Percentiles rank a stretch among this genome's conserved stretches.
Evolutionary conservation across 768 basidiomycete species (phyloP).

Genomic region (Tricholoma terreum): DNA sequence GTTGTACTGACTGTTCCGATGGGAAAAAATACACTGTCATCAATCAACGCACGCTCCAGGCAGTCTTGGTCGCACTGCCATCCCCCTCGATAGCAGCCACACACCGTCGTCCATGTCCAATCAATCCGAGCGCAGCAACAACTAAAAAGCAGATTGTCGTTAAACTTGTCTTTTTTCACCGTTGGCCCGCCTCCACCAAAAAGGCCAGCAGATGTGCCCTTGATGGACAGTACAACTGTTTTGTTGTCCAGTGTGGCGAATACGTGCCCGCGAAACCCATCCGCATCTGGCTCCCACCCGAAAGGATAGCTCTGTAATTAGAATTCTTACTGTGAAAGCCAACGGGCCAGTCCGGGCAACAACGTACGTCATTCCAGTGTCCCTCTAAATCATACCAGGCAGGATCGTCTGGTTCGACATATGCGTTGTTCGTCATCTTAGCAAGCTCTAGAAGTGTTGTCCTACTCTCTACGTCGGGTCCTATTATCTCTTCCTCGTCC

Average conservation of each 20-base stretch:
- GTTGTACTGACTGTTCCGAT: constrained; percentile 70
- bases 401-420: constrained; percentile 56
- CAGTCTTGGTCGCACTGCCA: constrained; percentile 83
- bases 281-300: constrained; percentile 87
- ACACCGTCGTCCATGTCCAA: constrained; percentile 93
- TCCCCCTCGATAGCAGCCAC: constrained; percentile 78
- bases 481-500: constrained; percentile 71
- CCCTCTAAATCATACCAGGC: constrained; percentile 78
- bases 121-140: constrained; percentile 94
- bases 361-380: constrained; percentile 57
- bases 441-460: constrained; percentile 79
- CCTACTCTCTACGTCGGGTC: constrained; percentile 74
- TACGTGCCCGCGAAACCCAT: constrained; percentile 89
- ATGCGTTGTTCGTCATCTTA: constrained; percentile 96
- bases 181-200: constrained; percentile 81
- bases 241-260: constrained; percentile 82
- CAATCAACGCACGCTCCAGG: constrained; percentile 67
- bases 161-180: constrained; percentile 86
- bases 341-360: background rate
- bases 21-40: constrained; percentile 86
- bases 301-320: constrained; percentile 60
- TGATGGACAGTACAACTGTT: constrained; percentile 85
- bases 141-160: constrained; percentile 90
- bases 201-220: constrained; percentile 83
- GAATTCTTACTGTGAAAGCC: constrained; percentile 1